Percentiles rank a stretch among this genome's conserved stretches.
Conservation (phyloP, 73 alveolate genomes). For the Blepharisma japonicum region DNA sequence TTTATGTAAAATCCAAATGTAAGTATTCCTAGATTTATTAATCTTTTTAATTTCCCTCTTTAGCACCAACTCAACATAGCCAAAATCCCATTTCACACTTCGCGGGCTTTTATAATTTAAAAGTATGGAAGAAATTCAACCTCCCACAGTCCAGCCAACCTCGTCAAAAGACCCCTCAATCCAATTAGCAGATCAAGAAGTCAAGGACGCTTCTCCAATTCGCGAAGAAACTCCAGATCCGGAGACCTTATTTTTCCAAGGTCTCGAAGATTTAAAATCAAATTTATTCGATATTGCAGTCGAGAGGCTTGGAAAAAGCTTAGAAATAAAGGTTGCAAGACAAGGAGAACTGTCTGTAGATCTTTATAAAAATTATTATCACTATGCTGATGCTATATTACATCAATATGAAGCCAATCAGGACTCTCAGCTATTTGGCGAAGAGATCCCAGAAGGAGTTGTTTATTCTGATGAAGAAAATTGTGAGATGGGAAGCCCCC, state of each 20-base stretch:
- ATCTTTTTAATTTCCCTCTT: no score
- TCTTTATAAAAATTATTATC: background rate
- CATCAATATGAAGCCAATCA: background rate
- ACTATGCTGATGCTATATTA: slow-evolving; percentile 20
- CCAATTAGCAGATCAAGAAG: no score
- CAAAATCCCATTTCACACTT: no score
- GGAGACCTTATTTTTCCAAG: background rate
- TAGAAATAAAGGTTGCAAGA: background rate
- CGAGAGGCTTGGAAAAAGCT: background rate
- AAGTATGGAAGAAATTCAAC: no score
- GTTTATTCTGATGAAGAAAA: background rate
- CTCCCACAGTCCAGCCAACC: no score
- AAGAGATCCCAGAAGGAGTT: slow-evolving; percentile 13
- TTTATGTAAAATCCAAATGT: no score
- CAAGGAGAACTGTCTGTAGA: background rate
- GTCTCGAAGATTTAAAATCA: background rate
- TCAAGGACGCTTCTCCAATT: no score
- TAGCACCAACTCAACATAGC: no score
- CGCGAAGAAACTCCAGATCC: background rate
- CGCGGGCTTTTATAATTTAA: no score
- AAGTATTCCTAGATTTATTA: no score
- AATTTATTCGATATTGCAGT: background rate
- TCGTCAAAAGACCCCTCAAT: no score
- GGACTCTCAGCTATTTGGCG: background rate
- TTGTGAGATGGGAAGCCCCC: no score